These are phyloP conservation scores for Oemleria cerasiformis DNA, from an alignment of 306 rosid genomes.

Conservation along the genomic window DNA sequence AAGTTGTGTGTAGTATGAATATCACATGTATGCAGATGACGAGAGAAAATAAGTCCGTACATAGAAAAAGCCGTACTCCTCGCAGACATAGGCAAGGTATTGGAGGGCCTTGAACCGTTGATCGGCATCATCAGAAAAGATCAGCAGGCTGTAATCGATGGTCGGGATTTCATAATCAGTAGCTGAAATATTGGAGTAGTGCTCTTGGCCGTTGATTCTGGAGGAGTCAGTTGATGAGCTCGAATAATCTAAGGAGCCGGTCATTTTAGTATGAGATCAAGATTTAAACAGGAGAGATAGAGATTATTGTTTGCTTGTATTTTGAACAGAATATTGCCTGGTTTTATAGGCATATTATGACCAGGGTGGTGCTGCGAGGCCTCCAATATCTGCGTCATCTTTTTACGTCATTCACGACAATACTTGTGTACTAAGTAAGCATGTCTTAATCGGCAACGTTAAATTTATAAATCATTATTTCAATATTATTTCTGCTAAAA, in stretches of 20 bases:
- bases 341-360: no score
- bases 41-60: background rate
- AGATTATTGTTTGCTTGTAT: no score
- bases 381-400: no score
- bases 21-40: background rate
- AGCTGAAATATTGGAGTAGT: background rate
- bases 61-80: conserved; percentile 24
- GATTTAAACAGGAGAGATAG: no score
- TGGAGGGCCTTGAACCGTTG: conserved; percentile 7
- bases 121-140: conserved; percentile 7
- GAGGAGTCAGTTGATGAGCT: background rate
- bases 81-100: conserved; percentile 9
- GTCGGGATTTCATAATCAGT: conserved; percentile 14
- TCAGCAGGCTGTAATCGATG: conserved; percentile 18
- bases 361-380: no score
- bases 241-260: background rate
- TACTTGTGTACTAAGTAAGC: no score
- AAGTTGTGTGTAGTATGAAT: no score
- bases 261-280: background rate
- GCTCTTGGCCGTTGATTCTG: background rate
- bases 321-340: no score
- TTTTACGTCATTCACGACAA: no score
- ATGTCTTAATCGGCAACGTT: no score
- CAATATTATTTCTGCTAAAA: no score
- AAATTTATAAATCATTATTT: no score